A percentile compares a stretch with the other conserved stretches of the same genome.
phyloP scores from a whole-genome alignment of 495 filamentous ascomycete genomes.

The Cercophora sp. region DNA sequence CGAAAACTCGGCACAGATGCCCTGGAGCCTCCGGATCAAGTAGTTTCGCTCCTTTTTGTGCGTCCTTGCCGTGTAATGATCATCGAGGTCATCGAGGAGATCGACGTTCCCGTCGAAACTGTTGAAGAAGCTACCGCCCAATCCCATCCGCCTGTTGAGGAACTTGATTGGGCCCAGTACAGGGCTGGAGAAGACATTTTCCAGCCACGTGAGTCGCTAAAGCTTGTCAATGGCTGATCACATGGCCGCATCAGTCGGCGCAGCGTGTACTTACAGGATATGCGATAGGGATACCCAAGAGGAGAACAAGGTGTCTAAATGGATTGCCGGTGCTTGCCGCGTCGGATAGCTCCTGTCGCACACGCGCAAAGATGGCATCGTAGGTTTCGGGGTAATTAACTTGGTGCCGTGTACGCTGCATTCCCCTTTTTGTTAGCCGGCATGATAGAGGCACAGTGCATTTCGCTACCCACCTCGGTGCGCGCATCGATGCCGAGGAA shows the following conservation, averaged over 20 bases:
- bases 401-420: slow-evolving; percentile 76
- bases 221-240: neutral
- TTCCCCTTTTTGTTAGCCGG: too few relatives aligned
- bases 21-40: slow-evolving; percentile 71
- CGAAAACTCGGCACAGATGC: slow-evolving; percentile 63
- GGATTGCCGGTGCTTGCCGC: slow-evolving; percentile 48
- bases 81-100: slow-evolving; percentile 87
- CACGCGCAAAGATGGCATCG: slow-evolving; percentile 68
- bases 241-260: neutral
- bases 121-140: slow-evolving; percentile 83
- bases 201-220: slow-evolving; percentile 81
- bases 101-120: slow-evolving; percentile 88
- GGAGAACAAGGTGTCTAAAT: slow-evolving; percentile 78
- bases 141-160: slow-evolving; percentile 83
- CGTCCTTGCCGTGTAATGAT: slow-evolving; percentile 88
- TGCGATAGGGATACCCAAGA: slow-evolving; percentile 90
- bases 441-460: too few relatives aligned
- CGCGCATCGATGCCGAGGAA: slow-evolving; percentile 88
- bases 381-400: slow-evolving; percentile 92
- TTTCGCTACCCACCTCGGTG: slow-evolving; percentile 52
- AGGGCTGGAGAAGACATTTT: slow-evolving; percentile 81
- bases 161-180: slow-evolving; percentile 81
- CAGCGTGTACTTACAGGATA: slow-evolving; percentile 59
- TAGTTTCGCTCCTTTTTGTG: slow-evolving; percentile 84
- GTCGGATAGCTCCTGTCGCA: slow-evolving; percentile 58